Conservation (phyloP, 495 filamentous ascomycete species). For the Bryoglossum gracile region DNA sequence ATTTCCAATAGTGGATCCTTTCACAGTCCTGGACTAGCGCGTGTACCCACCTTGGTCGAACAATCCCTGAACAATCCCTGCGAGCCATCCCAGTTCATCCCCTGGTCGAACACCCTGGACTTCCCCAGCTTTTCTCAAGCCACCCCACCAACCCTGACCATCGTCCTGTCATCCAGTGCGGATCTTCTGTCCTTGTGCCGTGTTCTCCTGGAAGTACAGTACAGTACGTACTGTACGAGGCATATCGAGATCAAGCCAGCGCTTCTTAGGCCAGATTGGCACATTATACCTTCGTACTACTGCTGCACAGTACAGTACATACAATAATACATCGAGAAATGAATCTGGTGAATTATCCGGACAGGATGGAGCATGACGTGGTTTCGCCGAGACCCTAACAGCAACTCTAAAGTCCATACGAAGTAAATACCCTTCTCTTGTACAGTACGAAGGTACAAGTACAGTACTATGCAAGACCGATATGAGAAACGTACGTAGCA, state of each 20-base stretch:
- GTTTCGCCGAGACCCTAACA: no score
- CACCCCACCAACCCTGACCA: conserved; percentile 15
- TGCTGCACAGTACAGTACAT: background rate
- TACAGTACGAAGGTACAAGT: no score
- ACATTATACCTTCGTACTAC: background rate
- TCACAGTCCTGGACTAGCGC: background rate
- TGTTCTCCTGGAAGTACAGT: no score
- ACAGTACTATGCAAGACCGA: no score
- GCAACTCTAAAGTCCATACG: no score
- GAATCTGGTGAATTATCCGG: no score
- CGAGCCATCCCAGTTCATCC: background rate
- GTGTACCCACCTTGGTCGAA: conserved; percentile 2
- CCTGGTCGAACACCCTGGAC: conserved; percentile 4
- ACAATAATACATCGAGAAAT: no score
- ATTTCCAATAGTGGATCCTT: no score
- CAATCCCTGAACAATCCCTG: background rate
- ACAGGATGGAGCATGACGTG: background rate
- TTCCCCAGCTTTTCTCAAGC: conserved; percentile 24
- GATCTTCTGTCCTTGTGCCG: conserved; percentile 13
- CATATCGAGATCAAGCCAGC: no score
- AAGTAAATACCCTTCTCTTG: no score
- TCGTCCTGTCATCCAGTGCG: conserved; percentile 6
- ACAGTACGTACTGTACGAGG: no score
- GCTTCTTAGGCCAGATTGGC: background rate
- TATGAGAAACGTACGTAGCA: no score